A percentile compares a stretch with the other conserved stretches of the same genome.
Evolutionary conservation across 441 rosid species (phyloP).

Genomic region (Geranium incanum): DNA sequence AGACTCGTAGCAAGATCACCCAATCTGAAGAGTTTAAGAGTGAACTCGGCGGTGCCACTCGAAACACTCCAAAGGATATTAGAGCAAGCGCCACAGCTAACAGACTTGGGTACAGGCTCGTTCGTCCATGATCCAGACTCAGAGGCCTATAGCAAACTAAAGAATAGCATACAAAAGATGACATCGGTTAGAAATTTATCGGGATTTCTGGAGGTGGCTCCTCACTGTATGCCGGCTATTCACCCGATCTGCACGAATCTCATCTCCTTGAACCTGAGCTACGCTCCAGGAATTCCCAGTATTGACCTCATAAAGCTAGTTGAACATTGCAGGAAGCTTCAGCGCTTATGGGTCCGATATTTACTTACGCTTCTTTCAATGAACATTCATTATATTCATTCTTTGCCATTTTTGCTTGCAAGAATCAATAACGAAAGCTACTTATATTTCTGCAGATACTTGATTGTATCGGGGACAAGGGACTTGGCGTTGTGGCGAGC

Average conservation of each 20-base stretch:
- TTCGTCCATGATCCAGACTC: constrained; percentile 55
- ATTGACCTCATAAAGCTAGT: constrained; percentile 53
- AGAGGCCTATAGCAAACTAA: constrained; percentile 41
- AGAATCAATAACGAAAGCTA: not conserved
- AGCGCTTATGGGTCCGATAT: constrained; percentile 68
- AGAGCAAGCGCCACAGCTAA: constrained; percentile 54
- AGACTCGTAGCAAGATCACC: constrained; percentile 88
- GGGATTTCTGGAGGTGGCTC: constrained; percentile 70
- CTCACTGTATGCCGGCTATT: constrained; percentile 52
- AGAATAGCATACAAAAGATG: constrained; percentile 39
- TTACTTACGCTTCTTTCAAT: not conserved
- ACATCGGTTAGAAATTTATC: constrained; percentile 66
- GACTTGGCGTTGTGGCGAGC: constrained; percentile 66
- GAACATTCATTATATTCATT: not conserved
- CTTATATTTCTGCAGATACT: constrained; percentile 53
- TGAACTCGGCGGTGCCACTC: constrained; percentile 66
- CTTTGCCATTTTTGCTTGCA: not conserved
- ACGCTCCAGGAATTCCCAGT: constrained; percentile 63
- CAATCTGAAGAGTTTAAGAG: constrained; percentile 63
- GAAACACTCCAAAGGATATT: constrained; percentile 58
- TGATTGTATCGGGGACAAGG: constrained; percentile 84
- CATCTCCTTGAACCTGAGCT: constrained; percentile 73
- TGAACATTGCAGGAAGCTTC: constrained; percentile 57
- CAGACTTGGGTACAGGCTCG: constrained; percentile 78
- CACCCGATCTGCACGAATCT: constrained; percentile 51